These are phyloP conservation scores for Tricholoma furcatifolium DNA, from an alignment of 768 basidiomycete genomes.

Conservation along the genomic window DNA sequence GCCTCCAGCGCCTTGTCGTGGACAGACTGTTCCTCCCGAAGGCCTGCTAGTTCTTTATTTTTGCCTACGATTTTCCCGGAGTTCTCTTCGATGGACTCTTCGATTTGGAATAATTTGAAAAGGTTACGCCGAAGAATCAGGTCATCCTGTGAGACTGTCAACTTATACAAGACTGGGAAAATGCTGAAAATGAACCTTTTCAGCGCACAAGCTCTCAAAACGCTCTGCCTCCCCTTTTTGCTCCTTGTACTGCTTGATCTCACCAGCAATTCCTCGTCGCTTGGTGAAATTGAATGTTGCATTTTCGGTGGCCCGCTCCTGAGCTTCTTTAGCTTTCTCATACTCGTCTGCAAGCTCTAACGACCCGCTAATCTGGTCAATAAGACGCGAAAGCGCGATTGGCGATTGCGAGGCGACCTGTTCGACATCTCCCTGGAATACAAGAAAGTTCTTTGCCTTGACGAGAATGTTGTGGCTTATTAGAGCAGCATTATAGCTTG, in stretches of 20 bases:
- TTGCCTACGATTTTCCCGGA: conserved; percentile 67
- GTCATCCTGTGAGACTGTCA: conserved; percentile 55
- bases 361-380: conserved; percentile 96
- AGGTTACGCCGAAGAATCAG: conserved; percentile 79
- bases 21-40: conserved; percentile 66
- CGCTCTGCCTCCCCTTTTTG: conserved; percentile 92
- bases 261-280: conserved; percentile 87
- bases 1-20: conserved; percentile 72
- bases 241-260: conserved; percentile 97
- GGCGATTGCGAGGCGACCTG: conserved; percentile 95
- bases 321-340: conserved; percentile 82
- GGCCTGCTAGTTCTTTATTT: conserved; percentile 66
- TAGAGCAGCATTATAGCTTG: conserved; percentile 86
- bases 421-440: conserved; percentile 99
- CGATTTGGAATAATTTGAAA: conserved; percentile 89
- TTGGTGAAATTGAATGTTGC: conserved; percentile 95
- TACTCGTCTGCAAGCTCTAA: conserved; percentile 88
- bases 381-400: conserved; percentile 82
- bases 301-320: conserved; percentile 90
- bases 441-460: conserved; percentile 98
- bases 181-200: conserved; percentile 52
- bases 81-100: conserved; percentile 75
- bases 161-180: neutral
- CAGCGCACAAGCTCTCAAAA: conserved; percentile 75
- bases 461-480: conserved; percentile 92